Evolutionary conservation across 768 basidiomycete species (phyloP).

Genomic region (Mycena rebaudengoi): DNA sequence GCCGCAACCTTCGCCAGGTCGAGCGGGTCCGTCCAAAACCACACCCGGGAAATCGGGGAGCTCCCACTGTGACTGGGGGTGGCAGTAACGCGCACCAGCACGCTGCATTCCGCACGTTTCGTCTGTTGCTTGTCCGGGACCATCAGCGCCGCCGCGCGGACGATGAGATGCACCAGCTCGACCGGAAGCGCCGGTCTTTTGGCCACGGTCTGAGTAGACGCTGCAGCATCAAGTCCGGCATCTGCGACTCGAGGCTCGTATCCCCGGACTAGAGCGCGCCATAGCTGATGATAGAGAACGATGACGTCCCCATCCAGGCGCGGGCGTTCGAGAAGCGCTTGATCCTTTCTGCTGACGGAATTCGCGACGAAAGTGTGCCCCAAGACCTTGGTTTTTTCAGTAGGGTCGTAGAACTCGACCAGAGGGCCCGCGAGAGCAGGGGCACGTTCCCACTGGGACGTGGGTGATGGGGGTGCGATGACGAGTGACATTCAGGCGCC

Average conservation of each 20-base stretch:
- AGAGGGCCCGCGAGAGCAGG: no score
- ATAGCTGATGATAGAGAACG: slow-evolving; percentile 8
- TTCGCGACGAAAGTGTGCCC: not conserved
- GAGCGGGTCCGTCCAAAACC: slow-evolving; percentile 14
- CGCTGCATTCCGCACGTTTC: not conserved
- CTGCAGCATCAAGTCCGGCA: no score
- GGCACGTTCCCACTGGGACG: no score
- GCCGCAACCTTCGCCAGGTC: not conserved
- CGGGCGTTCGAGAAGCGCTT: not conserved
- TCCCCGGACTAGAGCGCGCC: slow-evolving; percentile 7
- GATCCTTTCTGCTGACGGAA: not conserved
- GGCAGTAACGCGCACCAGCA: not conserved
- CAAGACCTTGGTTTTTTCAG: not conserved
- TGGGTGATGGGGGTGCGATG: no score
- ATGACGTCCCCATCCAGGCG: not conserved
- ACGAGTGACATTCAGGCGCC: no score
- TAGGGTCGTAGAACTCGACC: not conserved
- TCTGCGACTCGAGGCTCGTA: not conserved
- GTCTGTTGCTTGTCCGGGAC: slow-evolving; percentile 9
- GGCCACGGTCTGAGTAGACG: no score
- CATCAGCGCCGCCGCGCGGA: slow-evolving; percentile 6
- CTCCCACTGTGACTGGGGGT: not conserved
- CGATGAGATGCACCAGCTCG: slow-evolving; percentile 14
- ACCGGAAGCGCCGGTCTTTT: slow-evolving; percentile 9
- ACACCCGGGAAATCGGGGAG: slow-evolving; percentile 7